Conservation (phyloP, 352 stramenopile species). For the Pythium aphanidermatum region DNA sequence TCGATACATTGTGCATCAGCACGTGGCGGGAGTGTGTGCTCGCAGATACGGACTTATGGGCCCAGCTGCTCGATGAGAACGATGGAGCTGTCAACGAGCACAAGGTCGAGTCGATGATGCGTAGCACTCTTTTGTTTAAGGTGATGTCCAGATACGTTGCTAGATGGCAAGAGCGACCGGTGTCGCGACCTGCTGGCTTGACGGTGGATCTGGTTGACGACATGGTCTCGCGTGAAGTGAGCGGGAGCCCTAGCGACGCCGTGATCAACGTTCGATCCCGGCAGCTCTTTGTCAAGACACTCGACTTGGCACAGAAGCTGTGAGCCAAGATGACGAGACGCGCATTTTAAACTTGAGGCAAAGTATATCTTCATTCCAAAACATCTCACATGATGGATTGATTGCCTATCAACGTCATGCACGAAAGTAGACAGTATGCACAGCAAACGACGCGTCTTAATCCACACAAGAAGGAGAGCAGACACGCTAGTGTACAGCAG, state of each 20-base stretch:
- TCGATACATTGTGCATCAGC: conserved; percentile 32
- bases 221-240: conserved; percentile 45
- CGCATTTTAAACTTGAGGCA: too few relatives aligned
- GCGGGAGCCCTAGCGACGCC: conserved; percentile 22
- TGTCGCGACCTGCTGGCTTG: conserved; percentile 22
- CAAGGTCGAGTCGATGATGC: conserved; percentile 56
- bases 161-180: conserved; percentile 15
- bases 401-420: too few relatives aligned
- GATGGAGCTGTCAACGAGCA: conserved; percentile 53
- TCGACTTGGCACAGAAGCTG: conserved; percentile 46
- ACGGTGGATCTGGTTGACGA: conserved; percentile 62
- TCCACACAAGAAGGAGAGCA: too few relatives aligned
- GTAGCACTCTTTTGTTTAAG: conserved; percentile 60
- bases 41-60: conserved; percentile 55
- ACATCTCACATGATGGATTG: too few relatives aligned
- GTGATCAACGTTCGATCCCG: conserved; percentile 45
- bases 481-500: too few relatives aligned
- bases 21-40: conserved; percentile 58
- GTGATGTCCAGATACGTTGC: conserved; percentile 47
- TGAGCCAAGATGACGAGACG: too few relatives aligned
- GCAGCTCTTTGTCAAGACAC: conserved; percentile 70
- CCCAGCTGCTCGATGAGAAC: conserved; percentile 42
- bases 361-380: background rate
- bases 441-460: too few relatives aligned
- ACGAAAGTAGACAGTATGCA: too few relatives aligned